Percentiles rank a stretch among this genome's conserved stretches.
These are phyloP conservation scores for Cucumis melo DNA, from an alignment of 306 rosid species.

Conservation along the genomic window DNA sequence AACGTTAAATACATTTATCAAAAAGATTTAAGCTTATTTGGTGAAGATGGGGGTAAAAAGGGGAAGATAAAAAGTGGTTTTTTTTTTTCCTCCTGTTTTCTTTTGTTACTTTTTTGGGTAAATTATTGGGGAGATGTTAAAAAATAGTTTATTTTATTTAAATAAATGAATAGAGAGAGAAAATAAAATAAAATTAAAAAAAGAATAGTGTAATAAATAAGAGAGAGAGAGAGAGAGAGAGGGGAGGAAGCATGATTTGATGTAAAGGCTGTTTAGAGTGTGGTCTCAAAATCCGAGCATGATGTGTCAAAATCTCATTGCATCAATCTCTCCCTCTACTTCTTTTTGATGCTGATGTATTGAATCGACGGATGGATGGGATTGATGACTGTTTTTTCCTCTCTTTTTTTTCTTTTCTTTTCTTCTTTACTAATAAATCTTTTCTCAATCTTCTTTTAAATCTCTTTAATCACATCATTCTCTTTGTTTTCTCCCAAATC, in stretches of 20 bases:
- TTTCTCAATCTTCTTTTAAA: not conserved
- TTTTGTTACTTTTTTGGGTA: slow-evolving; percentile 12
- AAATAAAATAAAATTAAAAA: no score
- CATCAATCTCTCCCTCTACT: slow-evolving; percentile 30
- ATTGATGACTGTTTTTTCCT: not conserved
- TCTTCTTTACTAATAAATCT: not conserved
- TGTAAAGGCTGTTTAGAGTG: not conserved
- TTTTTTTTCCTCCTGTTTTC: not conserved
- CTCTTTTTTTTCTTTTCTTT: no score
- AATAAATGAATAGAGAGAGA: no score
- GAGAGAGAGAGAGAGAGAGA: not conserved
- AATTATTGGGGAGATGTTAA: not conserved
- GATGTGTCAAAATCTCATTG: slow-evolving; percentile 74
- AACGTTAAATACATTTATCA: no score
- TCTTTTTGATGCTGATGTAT: slow-evolving; percentile 25
- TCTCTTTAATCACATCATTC: not conserved
- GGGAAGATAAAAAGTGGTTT: slow-evolving; percentile 21
- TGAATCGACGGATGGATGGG: slow-evolving; percentile 40
- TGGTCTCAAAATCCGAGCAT: slow-evolving; percentile 63
- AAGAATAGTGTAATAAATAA: not conserved
- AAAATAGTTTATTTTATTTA: not conserved
- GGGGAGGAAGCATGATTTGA: not conserved
- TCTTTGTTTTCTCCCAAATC: not conserved
- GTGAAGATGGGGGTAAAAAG: not conserved
- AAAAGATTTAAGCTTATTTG: no score